Base-by-base conservation (phyloP, 495 filamentous ascomycete genomes). In the Podospora fimiseda region DNA sequence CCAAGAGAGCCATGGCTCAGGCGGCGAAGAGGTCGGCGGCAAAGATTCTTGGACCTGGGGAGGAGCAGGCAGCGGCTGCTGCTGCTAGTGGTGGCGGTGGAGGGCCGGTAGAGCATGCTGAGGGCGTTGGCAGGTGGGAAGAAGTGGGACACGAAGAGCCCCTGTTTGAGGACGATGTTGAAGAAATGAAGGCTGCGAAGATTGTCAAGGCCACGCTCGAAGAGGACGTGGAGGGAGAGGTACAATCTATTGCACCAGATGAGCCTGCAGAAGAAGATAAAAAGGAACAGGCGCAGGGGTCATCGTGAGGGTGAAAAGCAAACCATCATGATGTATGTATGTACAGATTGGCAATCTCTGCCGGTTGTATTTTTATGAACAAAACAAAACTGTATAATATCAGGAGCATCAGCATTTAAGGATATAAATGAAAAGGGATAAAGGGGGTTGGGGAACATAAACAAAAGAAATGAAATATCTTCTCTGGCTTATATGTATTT, bases 111-210 rank as follows among this genome's bases (percentile, higher is more conserved):
- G 43, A 36, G 18, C 48, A 58, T 15, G 48, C 60, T 27, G 70
- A 68, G 56, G 56, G 64, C 7, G 15, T 55, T 42, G 66, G 58
- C 0, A 43, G 58, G 19, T 64, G 62, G 63, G 45, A 56, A 14
- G 54, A 66, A 38, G 66, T 62, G 44, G 66, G 61, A 9, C 59
- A 68, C 20, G 61, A 66, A 55, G 66, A 70, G 43, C 61, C 64
- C 13, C 33, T 68, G 38, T 55, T 55, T 40, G 51, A 55, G 4
- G 62, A 53, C 13, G 20, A 33, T 4, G 40, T 33, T 8, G 57
- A 27, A 36, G 50, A 36, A 11, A 11, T 33, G 6, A 33, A 33
- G 5, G 6, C 27, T 6, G 27, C 27, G 5, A 11, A 11, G 11
- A 33, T 33, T 11, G 27, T 33, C 27, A 33, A 11, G 27, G 6